Conservation (phyloP, 805 yeast genomes). For the Debaryomyces hansenii region DNA sequence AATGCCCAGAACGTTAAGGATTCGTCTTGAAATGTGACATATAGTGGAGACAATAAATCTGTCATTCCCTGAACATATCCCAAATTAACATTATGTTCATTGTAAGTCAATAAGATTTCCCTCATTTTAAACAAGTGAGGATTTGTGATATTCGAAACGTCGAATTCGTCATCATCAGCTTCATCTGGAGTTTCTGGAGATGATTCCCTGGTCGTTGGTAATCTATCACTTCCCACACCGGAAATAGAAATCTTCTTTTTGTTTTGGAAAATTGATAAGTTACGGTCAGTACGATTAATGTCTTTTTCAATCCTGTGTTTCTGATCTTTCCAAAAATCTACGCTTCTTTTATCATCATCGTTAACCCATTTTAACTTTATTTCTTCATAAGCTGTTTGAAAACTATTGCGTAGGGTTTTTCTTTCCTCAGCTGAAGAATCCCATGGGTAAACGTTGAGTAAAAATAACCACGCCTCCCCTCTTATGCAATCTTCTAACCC, state of each 20-base stretch:
- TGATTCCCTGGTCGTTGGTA: conserved; percentile 17
- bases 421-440: conserved; percentile 74
- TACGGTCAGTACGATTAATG: conserved; percentile 86
- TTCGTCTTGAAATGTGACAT: conserved; percentile 66
- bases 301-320: conserved; percentile 89
- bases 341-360: conserved; percentile 49
- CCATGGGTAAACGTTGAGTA: conserved; percentile 88
- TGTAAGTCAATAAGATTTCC: conserved; percentile 81
- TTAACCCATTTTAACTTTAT: conserved; percentile 70
- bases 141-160: conserved; percentile 66
- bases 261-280: conserved; percentile 58
- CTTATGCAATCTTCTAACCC: conserved; percentile 65
- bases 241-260: conserved; percentile 34
- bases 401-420: conserved; percentile 51
- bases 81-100: conserved; percentile 75
- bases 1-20: conserved; percentile 86
- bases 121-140: conserved; percentile 71
- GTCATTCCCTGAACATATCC: conserved; percentile 99
- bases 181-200: conserved; percentile 36
- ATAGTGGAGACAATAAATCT: conserved; percentile 85
- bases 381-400: conserved; percentile 59
- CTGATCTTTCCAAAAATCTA: conserved; percentile 85
- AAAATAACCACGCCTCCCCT: conserved; percentile 80
- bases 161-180: conserved; percentile 48
- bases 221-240: conserved; percentile 24